A percentile compares a stretch with the other conserved stretches of the same genome.
Evolutionary conservation across 2,329 filamentous ascomycete species (phyloP).

Genomic region (Beauveria sp.): DNA sequence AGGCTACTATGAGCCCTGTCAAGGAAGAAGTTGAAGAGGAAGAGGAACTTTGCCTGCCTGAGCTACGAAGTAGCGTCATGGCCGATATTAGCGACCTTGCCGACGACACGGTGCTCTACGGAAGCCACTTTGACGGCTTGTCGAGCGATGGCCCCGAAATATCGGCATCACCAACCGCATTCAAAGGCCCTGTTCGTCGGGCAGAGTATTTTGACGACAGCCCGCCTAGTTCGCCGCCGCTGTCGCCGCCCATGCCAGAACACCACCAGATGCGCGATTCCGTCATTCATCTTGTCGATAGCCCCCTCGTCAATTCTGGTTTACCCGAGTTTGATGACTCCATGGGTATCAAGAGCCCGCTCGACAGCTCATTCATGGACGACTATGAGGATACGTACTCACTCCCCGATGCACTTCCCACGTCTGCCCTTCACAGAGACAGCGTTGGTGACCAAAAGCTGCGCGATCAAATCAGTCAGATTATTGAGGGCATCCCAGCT

Average conservation of each 20-base stretch:
- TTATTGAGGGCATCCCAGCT: slow-evolving; percentile 69
- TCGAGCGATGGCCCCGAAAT: slow-evolving; percentile 37
- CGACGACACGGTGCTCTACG: slow-evolving; percentile 33
- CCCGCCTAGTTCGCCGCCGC: slow-evolving; percentile 42
- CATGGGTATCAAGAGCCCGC: slow-evolving; percentile 30
- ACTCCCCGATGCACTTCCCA: slow-evolving; percentile 21
- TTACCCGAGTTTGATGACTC: slow-evolving; percentile 34
- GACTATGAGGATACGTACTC: slow-evolving; percentile 37
- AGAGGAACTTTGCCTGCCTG: slow-evolving; percentile 29
- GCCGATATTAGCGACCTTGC: slow-evolving; percentile 25
- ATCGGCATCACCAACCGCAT: slow-evolving; percentile 34
- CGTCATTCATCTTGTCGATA: slow-evolving; percentile 37
- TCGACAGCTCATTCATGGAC: slow-evolving; percentile 38
- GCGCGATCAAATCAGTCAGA: slow-evolving; percentile 71
- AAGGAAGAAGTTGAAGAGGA: slow-evolving; percentile 20
- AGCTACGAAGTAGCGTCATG: slow-evolving; percentile 23
- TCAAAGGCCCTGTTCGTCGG: slow-evolving; percentile 23
- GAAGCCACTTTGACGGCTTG: slow-evolving; percentile 30
- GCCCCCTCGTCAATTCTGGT: slow-evolving; percentile 34
- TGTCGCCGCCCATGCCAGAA: slow-evolving; percentile 12
- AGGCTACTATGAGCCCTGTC: slow-evolving; percentile 12
- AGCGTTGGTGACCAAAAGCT: slow-evolving; percentile 57
- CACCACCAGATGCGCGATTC: slow-evolving; percentile 16
- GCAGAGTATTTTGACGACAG: slow-evolving; percentile 32
- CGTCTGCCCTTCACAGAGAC: slow-evolving; percentile 21